phyloP scores from a whole-genome alignment of 805 yeast genomes.

The Ogataea nitratoaversa region DNA sequence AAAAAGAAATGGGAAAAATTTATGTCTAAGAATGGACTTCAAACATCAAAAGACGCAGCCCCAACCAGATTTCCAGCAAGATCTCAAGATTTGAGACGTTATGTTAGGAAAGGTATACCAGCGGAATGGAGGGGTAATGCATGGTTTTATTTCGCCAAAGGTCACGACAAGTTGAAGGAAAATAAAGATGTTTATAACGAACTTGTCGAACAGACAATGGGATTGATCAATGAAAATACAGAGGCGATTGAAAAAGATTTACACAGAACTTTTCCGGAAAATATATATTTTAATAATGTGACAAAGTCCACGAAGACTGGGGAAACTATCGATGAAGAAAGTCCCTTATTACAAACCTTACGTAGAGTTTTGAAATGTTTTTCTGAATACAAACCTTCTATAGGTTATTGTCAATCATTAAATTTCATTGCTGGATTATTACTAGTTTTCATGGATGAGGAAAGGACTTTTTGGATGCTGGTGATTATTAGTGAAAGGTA shows the following conservation, averaged over 20 bases:
- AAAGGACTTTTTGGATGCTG: slow-evolving; percentile 91
- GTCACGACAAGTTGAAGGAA: slow-evolving; percentile 54
- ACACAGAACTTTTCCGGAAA: slow-evolving; percentile 93
- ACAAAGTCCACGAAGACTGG: slow-evolving; percentile 7
- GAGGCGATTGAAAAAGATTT: slow-evolving; percentile 94
- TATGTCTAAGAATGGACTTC: slow-evolving; percentile 65
- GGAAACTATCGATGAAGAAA: slow-evolving; percentile 38
- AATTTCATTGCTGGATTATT: slow-evolving; percentile 88
- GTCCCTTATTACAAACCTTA: slow-evolving; percentile 62
- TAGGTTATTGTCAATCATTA: slow-evolving; percentile 94
- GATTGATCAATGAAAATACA: slow-evolving; percentile 63
- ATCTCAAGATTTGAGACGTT: slow-evolving; percentile 73
- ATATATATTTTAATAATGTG: slow-evolving; percentile 63
- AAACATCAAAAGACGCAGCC: slow-evolving; percentile 35
- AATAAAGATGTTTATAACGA: slow-evolving; percentile 72
- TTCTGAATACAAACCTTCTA: slow-evolving; percentile 78
- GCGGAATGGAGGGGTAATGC: slow-evolving; percentile 97
- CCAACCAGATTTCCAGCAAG: slow-evolving; percentile 74
- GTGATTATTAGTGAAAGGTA: slow-evolving; percentile 82
- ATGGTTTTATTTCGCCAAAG: slow-evolving; percentile 93
- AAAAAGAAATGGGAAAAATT: slow-evolving; percentile 73
- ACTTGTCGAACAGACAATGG: slow-evolving; percentile 55
- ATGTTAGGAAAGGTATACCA: slow-evolving; percentile 88
- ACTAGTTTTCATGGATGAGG: slow-evolving; percentile 83
- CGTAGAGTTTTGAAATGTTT: slow-evolving; percentile 82